Conservation (phyloP, 495 filamentous ascomycete genomes). For the Hyaloscypha bicolor region DNA sequence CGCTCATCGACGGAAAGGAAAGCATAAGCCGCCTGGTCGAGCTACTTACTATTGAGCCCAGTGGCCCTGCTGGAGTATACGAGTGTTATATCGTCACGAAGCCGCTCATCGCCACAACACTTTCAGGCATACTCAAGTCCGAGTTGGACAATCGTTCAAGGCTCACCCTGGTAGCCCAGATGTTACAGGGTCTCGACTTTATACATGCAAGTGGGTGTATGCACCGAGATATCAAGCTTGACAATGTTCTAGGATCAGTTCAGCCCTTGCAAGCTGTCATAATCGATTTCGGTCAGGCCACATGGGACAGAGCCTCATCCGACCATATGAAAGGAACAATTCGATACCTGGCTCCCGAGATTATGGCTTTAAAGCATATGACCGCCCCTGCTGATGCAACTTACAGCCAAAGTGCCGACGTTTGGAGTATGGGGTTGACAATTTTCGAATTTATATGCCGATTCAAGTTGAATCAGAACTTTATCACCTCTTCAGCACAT, state of each 20-base stretch:
- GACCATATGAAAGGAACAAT: slow-evolving; percentile 8
- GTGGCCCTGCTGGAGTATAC: not conserved
- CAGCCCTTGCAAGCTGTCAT: not conserved
- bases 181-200: not conserved
- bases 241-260: not conserved
- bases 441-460: slow-evolving; percentile 5
- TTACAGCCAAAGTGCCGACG: not conserved
- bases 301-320: slow-evolving; percentile 3
- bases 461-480: not conserved
- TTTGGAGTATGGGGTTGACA: slow-evolving; percentile 6
- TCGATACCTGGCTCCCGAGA: slow-evolving; percentile 7
- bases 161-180: not conserved
- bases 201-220: slow-evolving; percentile 9
- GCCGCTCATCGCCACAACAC: slow-evolving; percentile 6
- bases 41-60: slow-evolving; percentile 3
- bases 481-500: not conserved
- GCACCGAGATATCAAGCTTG: slow-evolving; percentile 10
- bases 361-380: slow-evolving; percentile 1
- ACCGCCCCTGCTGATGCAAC: not conserved
- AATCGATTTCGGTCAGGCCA: slow-evolving; percentile 5
- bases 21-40: slow-evolving; percentile 5
- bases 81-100: slow-evolving; percentile 8
- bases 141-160: not conserved
- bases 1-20: not conserved
- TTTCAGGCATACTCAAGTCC: slow-evolving; percentile 1